phyloP scores from a whole-genome alignment of 179 eudicot genomes.

The Pouteria campechiana region DNA sequence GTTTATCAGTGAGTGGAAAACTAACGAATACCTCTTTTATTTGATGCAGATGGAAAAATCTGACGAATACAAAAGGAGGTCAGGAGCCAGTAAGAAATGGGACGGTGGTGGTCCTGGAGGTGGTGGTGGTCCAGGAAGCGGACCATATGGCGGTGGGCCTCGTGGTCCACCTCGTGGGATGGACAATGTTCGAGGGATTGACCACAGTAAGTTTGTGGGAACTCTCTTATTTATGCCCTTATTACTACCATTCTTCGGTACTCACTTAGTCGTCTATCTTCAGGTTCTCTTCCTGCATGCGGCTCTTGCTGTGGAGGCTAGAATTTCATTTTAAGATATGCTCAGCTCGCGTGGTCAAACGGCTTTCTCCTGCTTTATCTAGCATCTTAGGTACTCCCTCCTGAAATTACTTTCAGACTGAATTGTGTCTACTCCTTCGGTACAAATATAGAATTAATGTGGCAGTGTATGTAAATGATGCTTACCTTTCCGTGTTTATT shows the following conservation, averaged over 20 bases:
- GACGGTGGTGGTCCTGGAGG: slow-evolving; percentile 73
- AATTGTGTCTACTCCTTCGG: too few relatives aligned
- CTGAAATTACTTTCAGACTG: too few relatives aligned
- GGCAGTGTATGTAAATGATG: too few relatives aligned
- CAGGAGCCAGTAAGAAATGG: slow-evolving; percentile 85
- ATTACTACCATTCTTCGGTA: not conserved
- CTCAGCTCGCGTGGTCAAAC: too few relatives aligned
- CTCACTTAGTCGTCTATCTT: not conserved
- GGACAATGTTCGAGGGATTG: slow-evolving; percentile 83
- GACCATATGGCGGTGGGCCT: slow-evolving; percentile 86
- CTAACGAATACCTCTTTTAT: too few relatives aligned
- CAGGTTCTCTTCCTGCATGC: slow-evolving; percentile 54
- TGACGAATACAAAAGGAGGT: slow-evolving; percentile 71
- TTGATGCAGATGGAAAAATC: slow-evolving; percentile 74
- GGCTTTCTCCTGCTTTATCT: too few relatives aligned
- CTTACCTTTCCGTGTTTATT: too few relatives aligned
- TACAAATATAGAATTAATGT: too few relatives aligned
- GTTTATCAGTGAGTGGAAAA: not conserved
- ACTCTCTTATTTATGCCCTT: not conserved
- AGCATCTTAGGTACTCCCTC: too few relatives aligned
- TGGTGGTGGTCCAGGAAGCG: slow-evolving; percentile 49
- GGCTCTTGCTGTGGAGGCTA: slow-evolving; percentile 58
- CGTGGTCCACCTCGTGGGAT: slow-evolving; percentile 84
- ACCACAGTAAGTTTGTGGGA: slow-evolving; percentile 70
- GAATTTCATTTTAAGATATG: too few relatives aligned